Evolutionary conservation across 1,284 basidiomycete species (phyloP).

Genomic region (Inonotus obliquus): DNA sequence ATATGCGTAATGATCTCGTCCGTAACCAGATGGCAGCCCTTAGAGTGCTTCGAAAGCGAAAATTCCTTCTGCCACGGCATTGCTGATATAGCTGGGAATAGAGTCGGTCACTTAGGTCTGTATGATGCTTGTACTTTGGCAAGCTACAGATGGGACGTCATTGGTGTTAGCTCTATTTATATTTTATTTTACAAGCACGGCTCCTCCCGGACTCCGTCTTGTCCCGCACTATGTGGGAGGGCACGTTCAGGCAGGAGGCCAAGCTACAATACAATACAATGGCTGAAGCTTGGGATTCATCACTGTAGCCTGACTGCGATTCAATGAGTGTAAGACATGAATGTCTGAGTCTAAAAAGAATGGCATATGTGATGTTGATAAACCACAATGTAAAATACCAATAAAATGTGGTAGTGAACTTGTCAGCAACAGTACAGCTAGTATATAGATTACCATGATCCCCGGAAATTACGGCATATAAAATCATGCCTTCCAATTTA

Average conservation of each 20-base stretch:
- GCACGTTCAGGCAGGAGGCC: too few species aligned
- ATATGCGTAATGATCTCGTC: slow-evolving; percentile 72
- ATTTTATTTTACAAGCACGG: not conserved
- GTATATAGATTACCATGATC: too few species aligned
- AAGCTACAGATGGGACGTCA: not conserved
- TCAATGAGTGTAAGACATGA: too few species aligned
- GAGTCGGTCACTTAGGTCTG: not conserved
- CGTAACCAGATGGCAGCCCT: slow-evolving; percentile 86
- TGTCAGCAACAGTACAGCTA: not conserved
- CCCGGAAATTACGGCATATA: too few species aligned
- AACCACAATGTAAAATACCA: too few species aligned
- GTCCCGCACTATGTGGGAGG: not conserved
- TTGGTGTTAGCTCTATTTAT: not conserved
- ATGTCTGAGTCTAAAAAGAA: too few species aligned
- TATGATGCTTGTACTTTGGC: not conserved
- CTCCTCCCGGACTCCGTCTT: not conserved
- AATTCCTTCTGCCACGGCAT: slow-evolving; percentile 96
- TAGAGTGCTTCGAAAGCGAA: slow-evolving; percentile 50
- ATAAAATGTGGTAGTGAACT: too few species aligned
- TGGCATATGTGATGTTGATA: too few species aligned
- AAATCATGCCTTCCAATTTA: too few species aligned
- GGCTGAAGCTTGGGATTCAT: too few species aligned
- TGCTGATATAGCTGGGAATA: not conserved
- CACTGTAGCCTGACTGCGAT: too few species aligned
- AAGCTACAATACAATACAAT: too few species aligned